These are phyloP conservation scores for Metarhizium rileyi DNA, from an alignment of 2,329 filamentous ascomycete species.

Conservation along the genomic window DNA sequence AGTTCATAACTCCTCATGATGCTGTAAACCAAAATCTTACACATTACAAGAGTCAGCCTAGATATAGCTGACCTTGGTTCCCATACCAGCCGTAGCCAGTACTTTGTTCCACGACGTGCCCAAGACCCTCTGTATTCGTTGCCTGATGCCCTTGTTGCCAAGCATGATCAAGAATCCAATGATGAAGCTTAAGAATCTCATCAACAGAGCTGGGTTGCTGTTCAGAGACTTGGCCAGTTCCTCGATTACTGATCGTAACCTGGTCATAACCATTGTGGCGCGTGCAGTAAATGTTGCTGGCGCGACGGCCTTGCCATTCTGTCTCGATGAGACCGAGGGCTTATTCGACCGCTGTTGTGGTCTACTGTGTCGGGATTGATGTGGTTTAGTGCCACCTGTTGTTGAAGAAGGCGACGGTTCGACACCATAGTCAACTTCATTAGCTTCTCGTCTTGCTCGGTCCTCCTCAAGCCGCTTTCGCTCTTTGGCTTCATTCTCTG, in stretches of 20 bases:
- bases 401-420: slow-evolving; percentile 38
- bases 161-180: slow-evolving; percentile 69
- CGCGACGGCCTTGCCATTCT: slow-evolving; percentile 19
- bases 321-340: slow-evolving; percentile 15
- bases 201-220: slow-evolving; percentile 46
- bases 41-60: slow-evolving; percentile 27
- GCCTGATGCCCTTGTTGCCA: slow-evolving; percentile 63
- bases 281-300: slow-evolving; percentile 32
- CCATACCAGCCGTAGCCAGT: slow-evolving; percentile 82
- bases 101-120: slow-evolving; percentile 71
- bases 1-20: slow-evolving; percentile 18
- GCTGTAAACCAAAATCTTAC: slow-evolving; percentile 12
- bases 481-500: slow-evolving; percentile 51
- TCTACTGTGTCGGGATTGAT: slow-evolving; percentile 13
- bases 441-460: slow-evolving; percentile 36
- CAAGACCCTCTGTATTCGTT: slow-evolving; percentile 61
- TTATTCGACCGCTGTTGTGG: slow-evolving; percentile 17
- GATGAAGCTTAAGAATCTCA: slow-evolving; percentile 66
- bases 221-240: slow-evolving; percentile 40
- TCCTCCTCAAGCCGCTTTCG: slow-evolving; percentile 44
- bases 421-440: slow-evolving; percentile 61
- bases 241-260: slow-evolving; percentile 41
- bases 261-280: slow-evolving; percentile 43
- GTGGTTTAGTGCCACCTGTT: slow-evolving; percentile 24
- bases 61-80: slow-evolving; percentile 94